Evolutionary conservation across 768 basidiomycete species (phyloP).

Genomic region (Thelephora ganbajun): DNA sequence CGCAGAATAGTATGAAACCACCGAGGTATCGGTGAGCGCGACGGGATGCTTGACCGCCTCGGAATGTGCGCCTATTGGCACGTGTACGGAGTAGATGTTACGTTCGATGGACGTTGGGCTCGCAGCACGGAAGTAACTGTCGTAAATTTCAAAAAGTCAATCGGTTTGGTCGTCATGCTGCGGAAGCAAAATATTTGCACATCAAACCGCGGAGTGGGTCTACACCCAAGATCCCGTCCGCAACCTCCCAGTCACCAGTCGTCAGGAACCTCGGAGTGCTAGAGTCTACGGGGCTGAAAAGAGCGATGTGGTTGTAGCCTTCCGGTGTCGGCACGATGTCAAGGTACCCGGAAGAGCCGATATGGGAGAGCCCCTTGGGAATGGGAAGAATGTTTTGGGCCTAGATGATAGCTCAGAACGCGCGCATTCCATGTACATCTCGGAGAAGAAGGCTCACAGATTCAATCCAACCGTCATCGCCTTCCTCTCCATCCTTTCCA

Average conservation of each 20-base stretch:
- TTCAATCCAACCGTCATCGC: slow-evolving; percentile 93
- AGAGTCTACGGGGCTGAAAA: slow-evolving; percentile 69
- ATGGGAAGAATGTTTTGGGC: slow-evolving; percentile 50
- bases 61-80: slow-evolving; percentile 36
- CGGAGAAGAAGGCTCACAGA: slow-evolving; percentile 33
- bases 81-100: slow-evolving; percentile 65
- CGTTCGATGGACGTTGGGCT: slow-evolving; percentile 71
- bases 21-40: slow-evolving; percentile 35
- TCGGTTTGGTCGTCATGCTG: background rate
- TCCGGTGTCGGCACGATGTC: slow-evolving; percentile 75
- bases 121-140: slow-evolving; percentile 81
- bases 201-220: slow-evolving; percentile 43
- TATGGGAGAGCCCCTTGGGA: slow-evolving; percentile 26
- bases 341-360: slow-evolving; percentile 57
- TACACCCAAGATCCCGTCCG: slow-evolving; percentile 55
- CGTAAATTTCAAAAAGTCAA: slow-evolving; percentile 4
- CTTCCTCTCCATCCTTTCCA: slow-evolving; percentile 74
- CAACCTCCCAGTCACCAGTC: slow-evolving; percentile 83
- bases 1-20: slow-evolving; percentile 45
- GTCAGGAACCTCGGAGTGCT: slow-evolving; percentile 73
- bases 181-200: slow-evolving; percentile 33
- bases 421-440: background rate
- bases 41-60: slow-evolving; percentile 8
- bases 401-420: slow-evolving; percentile 20
- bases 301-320: slow-evolving; percentile 87